Evolutionary conservation across 441 rosid species (phyloP).

Genomic region (Sinapis alba): DNA sequence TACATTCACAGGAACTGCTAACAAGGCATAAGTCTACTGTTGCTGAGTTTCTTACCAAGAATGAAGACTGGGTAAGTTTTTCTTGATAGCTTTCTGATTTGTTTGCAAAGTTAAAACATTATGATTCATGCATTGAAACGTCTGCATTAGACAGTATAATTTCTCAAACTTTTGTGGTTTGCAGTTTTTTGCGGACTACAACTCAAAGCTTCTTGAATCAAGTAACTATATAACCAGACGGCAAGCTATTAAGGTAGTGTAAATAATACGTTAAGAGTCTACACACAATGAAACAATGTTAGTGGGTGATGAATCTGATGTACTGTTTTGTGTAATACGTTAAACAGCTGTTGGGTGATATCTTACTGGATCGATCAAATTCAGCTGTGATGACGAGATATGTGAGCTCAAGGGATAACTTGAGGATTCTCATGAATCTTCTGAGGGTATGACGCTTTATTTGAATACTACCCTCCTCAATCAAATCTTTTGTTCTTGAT

Average conservation of each 20-base stretch:
- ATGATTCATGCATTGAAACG: background rate
- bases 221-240: conserved; percentile 88
- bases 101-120: too few species aligned
- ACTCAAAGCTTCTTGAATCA: conserved; percentile 89
- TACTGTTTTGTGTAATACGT: background rate
- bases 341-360: conserved; percentile 84
- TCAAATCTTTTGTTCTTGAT: conserved; percentile 1
- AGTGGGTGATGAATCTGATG: conserved; percentile 3
- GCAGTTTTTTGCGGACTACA: conserved; percentile 87
- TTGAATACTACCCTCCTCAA: background rate
- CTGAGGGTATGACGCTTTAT: conserved; percentile 64
- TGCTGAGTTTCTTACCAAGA: conserved; percentile 87
- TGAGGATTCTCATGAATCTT: conserved; percentile 98
- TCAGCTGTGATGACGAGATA: conserved; percentile 88
- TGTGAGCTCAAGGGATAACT: conserved; percentile 91
- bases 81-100: background rate
- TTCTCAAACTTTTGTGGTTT: conserved; percentile 19
- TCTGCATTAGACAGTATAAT: background rate
- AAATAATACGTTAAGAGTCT: background rate
- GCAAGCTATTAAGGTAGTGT: conserved; percentile 77
- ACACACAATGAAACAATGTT: background rate
- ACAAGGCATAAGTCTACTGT: conserved; percentile 98
- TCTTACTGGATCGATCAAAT: conserved; percentile 91
- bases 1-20: conserved; percentile 68
- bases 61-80: conserved; percentile 87